phyloP scores from a whole-genome alignment of 768 basidiomycete species.

The Naematelia encephala region DNA sequence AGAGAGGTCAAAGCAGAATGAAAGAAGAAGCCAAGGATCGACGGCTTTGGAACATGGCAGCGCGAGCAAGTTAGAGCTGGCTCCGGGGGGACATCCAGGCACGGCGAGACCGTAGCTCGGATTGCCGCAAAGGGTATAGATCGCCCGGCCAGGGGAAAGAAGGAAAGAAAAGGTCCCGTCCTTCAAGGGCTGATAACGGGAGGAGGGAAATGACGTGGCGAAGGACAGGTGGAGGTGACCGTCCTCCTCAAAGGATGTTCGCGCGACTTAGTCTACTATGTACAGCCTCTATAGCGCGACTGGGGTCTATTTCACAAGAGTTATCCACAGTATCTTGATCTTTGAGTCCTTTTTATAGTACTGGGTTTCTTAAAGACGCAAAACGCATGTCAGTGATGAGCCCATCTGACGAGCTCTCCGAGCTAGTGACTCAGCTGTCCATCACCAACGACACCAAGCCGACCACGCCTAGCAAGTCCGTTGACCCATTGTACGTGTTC shows the following conservation, averaged over 20 bases:
- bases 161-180: too few relatives aligned
- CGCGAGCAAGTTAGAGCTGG: too few relatives aligned
- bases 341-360: too few relatives aligned
- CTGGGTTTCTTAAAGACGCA: too few relatives aligned
- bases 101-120: not conserved
- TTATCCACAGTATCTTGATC: not conserved
- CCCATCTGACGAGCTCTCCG: not conserved
- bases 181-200: not conserved
- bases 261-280: too few relatives aligned
- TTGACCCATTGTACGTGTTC: not conserved
- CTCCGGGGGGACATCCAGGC: not conserved
- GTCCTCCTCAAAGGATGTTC: not conserved
- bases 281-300: too few relatives aligned
- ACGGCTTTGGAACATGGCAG: not conserved
- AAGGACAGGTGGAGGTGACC: not conserved
- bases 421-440: not conserved
- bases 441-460: not conserved
- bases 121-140: not conserved
- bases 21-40: not conserved
- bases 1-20: not conserved
- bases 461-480: not conserved
- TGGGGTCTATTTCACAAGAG: too few relatives aligned
- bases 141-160: not conserved
- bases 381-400: too few relatives aligned
- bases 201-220: not conserved